Base-by-base conservation (phyloP, 2,329 filamentous ascomycete species). In the Venturia carpophila region DNA sequence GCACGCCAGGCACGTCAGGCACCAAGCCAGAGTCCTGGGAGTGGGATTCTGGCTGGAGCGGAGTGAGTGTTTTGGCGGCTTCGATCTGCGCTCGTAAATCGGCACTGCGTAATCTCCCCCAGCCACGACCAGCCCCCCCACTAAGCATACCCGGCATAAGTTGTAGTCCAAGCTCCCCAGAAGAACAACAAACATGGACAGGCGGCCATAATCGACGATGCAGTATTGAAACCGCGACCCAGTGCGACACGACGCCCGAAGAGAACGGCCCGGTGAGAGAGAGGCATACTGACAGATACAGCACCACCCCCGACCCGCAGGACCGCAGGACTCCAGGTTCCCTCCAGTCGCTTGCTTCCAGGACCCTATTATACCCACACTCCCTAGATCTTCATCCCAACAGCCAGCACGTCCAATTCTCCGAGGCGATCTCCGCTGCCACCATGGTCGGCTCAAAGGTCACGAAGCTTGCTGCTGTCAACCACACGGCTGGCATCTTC, bases 401-500 rank as follows among this genome's bases (percentile, higher is more conserved):
- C 41, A 55, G 42, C 11, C 60, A 61, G 43, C 39, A 43, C 6
- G n/a, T 27, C 60, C 21, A 42, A 39, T 45, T 34, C 37, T 27
- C 37, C 37, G 21, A 61, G 17, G 13, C 11, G 11, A 41, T 60
- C 30, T 64, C 9, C 34, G 63, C 19, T 19, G 63, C 19, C 17
- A 34, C 27, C 34, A 63, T 62, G 47, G 45, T 45, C n/a, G 27
- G 34, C 11, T 21, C 43, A 24, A 62, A 56, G 60, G n/a, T 63
- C 34, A 41, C 42, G 43, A 66, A 66, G 37, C 39, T 41, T 6
- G 43, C 27, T 56, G 52, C 60, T 17, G 63, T 45, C 37, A 62
- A 85, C 73, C 92, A 97, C 78, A 91, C 92, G 34, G 89, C 93
- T 5, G 93, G 93, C 73, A 96, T 97, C 75, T 97, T 90, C 77